Conservation (phyloP, 495 filamentous ascomycete species). For the Hyphodiscus hymeniophilus region DNA sequence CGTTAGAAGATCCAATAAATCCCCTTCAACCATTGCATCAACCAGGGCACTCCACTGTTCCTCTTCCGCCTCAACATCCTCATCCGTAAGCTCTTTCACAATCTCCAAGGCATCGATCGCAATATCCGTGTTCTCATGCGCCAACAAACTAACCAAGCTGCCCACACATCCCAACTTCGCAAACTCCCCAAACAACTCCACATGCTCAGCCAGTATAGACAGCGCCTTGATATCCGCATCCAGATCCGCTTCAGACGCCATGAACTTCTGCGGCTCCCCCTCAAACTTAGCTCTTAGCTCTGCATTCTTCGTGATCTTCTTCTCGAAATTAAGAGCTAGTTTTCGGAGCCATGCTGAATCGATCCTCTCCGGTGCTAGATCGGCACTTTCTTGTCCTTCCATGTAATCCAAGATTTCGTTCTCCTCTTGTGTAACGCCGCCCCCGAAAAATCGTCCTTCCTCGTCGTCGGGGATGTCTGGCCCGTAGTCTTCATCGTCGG, state of each 20-base stretch:
- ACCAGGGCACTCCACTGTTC: slow-evolving; percentile 78
- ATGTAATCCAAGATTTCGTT: slow-evolving; percentile 87
- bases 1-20: slow-evolving; percentile 73
- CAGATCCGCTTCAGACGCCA: slow-evolving; percentile 71
- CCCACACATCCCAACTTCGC: slow-evolving; percentile 66
- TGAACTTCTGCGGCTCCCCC: slow-evolving; percentile 72
- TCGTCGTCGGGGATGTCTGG: slow-evolving; percentile 67
- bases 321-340: slow-evolving; percentile 80
- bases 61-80: slow-evolving; percentile 80
- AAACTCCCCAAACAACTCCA: slow-evolving; percentile 80
- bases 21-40: slow-evolving; percentile 72
- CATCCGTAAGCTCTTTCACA: slow-evolving; percentile 86
- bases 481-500: slow-evolving; percentile 48
- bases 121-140: slow-evolving; percentile 97
- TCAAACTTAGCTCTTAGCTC: slow-evolving; percentile 86
- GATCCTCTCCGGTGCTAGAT: slow-evolving; percentile 60
- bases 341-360: slow-evolving; percentile 77
- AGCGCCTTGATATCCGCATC: slow-evolving; percentile 85
- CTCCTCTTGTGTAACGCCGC: slow-evolving; percentile 74
- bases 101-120: slow-evolving; percentile 89
- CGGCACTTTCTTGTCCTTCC: slow-evolving; percentile 56
- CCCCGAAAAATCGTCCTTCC: slow-evolving; percentile 91
- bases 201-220: slow-evolving; percentile 79
- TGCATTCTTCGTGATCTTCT: slow-evolving; percentile 85
- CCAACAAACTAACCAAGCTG: slow-evolving; percentile 70